These are phyloP conservation scores for Hibiscus syriacus DNA, from an alignment of 345 rosid species.

Conservation along the genomic window DNA sequence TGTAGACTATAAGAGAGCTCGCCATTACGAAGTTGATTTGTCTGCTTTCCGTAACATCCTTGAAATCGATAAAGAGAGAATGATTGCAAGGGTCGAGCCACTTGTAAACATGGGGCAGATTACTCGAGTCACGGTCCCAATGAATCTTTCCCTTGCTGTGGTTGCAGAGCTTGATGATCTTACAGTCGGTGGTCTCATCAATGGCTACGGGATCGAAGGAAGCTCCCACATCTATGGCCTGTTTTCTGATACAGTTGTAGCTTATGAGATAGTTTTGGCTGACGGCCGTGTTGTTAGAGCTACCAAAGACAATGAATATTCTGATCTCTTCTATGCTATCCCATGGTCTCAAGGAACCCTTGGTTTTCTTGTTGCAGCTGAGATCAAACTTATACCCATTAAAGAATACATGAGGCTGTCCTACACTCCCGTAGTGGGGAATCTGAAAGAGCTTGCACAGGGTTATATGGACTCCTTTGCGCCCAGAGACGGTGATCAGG, in stretches of 20 bases:
- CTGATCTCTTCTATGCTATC: constrained; percentile 84
- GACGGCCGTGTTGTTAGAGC: constrained; percentile 88
- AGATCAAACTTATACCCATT: constrained; percentile 76
- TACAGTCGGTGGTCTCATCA: constrained; percentile 97
- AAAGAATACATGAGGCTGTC: constrained; percentile 94
- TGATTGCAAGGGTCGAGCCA: constrained; percentile 95
- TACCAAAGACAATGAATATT: constrained; percentile 82
- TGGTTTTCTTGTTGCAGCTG: constrained; percentile 93
- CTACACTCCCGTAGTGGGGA: constrained; percentile 77
- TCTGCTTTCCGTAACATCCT: constrained; percentile 76
- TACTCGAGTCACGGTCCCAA: constrained; percentile 64
- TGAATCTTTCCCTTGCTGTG: constrained; percentile 96
- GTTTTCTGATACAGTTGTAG: constrained; percentile 93
- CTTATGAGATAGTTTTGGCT: constrained; percentile 87
- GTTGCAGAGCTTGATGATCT: constrained; percentile 99
- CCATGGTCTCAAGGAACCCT: constrained; percentile 99
- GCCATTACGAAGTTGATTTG: constrained; percentile 92
- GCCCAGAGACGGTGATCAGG: constrained; percentile 83
- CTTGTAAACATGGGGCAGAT: constrained; percentile 99
- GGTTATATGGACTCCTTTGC: constrained; percentile 89
- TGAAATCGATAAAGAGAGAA: constrained; percentile 73
- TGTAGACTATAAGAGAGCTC: constrained; percentile 94
- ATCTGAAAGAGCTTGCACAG: constrained; percentile 63
- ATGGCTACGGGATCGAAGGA: constrained; percentile 98
- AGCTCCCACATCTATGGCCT: constrained; percentile 96